Base-by-base conservation (phyloP, 2,329 filamentous ascomycete genomes). In the Fusarium decemcellulare region DNA sequence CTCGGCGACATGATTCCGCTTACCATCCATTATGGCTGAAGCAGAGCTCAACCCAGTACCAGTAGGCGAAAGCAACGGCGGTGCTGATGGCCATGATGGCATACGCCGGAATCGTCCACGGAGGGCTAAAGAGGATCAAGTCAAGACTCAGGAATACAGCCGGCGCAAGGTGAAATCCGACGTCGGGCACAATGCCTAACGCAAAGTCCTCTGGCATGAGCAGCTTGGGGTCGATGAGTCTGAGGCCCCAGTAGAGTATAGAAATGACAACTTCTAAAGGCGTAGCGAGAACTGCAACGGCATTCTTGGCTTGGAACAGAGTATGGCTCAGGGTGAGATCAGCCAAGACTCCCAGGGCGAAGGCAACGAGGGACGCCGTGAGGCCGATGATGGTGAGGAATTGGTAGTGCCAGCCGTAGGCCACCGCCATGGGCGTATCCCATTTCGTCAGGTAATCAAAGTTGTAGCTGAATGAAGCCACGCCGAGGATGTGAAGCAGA, bases 31-130 rank as follows among this genome's bases (percentile, higher is more conserved):
- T 94, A 63, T 87, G 82, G 46, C 83, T 84, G 72, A 88, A 92
- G 81, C 92, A 94, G 27, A 88, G 84, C 79, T 94, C 91, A 27
- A 94, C 87, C 92, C 92, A 95, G 68, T 87, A 86, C 91, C 92
- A 95, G 78, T 95, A 95, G 4, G 81, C 77, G 65, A 92, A 88
- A 0, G 91, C 91, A 44, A 93, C 79, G 2, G 70, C 76, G 12
- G 86, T 85, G 68, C 88, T 90, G 29, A 92, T 75, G 2, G 81
- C 80, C 74, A 92, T 84, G 6, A 90, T 87, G 2, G 86, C 84
- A n/a, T 89, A 82, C 8, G 84, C 84, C 10, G 85, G 83, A 64
- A 92, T 87, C 0, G 90, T 90, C 89, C 91, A 94, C 1, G 92
- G 92, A 11, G 92, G 92, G 48, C 89, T 92, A 47, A 94, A 83